A percentile compares a stretch with the other conserved stretches of the same genome.
Conservation (phyloP, 441 rosid genomes). For the Euphorbia celastroides region DNA sequence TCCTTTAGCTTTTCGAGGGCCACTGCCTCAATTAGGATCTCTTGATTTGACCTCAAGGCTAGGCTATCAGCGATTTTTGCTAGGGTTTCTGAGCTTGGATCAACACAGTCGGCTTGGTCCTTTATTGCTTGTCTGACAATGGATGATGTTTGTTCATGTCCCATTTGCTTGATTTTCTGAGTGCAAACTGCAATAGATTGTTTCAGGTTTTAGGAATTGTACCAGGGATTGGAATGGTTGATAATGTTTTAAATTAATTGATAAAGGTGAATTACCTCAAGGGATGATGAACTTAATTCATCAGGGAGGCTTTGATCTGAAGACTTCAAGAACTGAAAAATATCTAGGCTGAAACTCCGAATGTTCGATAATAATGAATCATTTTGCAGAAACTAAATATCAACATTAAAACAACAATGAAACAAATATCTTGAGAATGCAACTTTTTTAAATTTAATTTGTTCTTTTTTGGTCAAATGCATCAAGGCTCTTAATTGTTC, state of each 20-base stretch:
- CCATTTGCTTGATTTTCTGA: slow-evolving; percentile 60
- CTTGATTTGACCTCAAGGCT: slow-evolving; percentile 80
- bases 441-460: neutral
- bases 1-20: slow-evolving; percentile 82
- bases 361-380: slow-evolving; percentile 60
- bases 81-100: slow-evolving; percentile 53
- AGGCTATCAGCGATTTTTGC: slow-evolving; percentile 57
- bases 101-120: slow-evolving; percentile 51
- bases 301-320: slow-evolving; percentile 48
- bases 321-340: slow-evolving; percentile 55
- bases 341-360: slow-evolving; percentile 45
- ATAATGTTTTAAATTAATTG: slow-evolving; percentile 2
- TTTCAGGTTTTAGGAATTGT: too few relatives aligned
- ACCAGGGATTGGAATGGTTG: neutral
- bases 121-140: slow-evolving; percentile 44
- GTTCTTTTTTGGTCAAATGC: neutral
- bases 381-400: slow-evolving; percentile 56
- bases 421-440: slow-evolving; percentile 3
- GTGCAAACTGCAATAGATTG: slow-evolving; percentile 57
- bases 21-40: slow-evolving; percentile 84
- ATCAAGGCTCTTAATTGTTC: too few relatives aligned
- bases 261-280: slow-evolving; percentile 51
- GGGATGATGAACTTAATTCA: slow-evolving; percentile 57
- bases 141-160: slow-evolving; percentile 43
- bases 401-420: slow-evolving; percentile 18